phyloP scores from a whole-genome alignment of 352 stramenopile species.

The Aphanomyces invadans region DNA sequence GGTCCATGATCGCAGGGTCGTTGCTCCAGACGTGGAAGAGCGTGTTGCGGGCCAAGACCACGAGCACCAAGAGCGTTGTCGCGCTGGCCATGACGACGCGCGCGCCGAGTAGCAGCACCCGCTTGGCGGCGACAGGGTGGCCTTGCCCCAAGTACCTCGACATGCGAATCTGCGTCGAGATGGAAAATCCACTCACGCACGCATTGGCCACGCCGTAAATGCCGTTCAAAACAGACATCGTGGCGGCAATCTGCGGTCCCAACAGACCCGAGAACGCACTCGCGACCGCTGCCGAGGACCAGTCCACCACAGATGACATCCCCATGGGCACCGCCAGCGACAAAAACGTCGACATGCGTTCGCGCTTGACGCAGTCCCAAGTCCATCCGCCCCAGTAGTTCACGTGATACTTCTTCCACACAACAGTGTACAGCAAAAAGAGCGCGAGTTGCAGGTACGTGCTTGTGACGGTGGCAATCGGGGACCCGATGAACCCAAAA shows the following conservation, averaged over 20 bases:
- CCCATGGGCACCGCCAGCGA: constrained; percentile 42
- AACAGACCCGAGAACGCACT: constrained; percentile 41
- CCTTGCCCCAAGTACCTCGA: constrained; percentile 41
- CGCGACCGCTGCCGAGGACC: constrained; percentile 35
- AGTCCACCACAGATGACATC: constrained; percentile 42
- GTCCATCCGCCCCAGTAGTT: constrained; percentile 45
- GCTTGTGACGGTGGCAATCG: constrained; percentile 43
- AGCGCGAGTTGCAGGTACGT: constrained; percentile 44
- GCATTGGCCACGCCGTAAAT: constrained; percentile 43
- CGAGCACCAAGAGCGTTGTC: not conserved
- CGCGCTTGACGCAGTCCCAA: constrained; percentile 31
- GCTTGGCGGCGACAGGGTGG: constrained; percentile 26
- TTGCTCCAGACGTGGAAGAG: constrained; percentile 22
- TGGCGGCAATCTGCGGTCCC: constrained; percentile 39
- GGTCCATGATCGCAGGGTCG: constrained; percentile 11
- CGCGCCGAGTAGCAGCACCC: constrained; percentile 15
- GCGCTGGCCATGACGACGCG: constrained; percentile 16
- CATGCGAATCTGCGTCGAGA: constrained; percentile 47
- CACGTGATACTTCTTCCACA: constrained; percentile 44
- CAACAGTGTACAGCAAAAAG: constrained; percentile 40
- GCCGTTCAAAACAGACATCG: constrained; percentile 37
- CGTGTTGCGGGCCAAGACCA: not conserved
- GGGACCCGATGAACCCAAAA: constrained; percentile 37
- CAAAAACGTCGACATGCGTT: constrained; percentile 45
- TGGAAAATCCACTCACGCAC: constrained; percentile 41